Base-by-base conservation (phyloP, 2,329 filamentous ascomycete genomes). In the Stachybotrys echinatus region DNA sequence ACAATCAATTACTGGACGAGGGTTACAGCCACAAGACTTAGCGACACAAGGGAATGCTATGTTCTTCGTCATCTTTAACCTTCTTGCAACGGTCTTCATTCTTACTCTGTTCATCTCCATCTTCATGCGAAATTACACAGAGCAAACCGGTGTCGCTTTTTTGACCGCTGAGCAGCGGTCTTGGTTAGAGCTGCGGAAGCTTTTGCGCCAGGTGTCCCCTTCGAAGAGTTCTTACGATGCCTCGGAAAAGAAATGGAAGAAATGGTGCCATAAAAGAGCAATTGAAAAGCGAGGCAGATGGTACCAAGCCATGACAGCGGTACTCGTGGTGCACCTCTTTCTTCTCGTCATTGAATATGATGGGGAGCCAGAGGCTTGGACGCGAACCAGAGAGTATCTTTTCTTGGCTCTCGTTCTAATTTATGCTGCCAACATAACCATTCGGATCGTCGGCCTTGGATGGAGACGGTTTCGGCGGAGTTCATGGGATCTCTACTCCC, bases 51-150 rank as follows among this genome's bases (percentile, higher is more conserved):
- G 87, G 39, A 97, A 99, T 57, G 92, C 89, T 1, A 68, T 97
- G 34, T 99, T 96, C 75, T 96, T 99, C 65, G 83, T 99, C 50
- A 78, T 92, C 5, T 99, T 97, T 83, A 99, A 99, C 70, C 81
- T 99, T 65, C 79, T 99, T 60, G 91, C 91, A 27, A 94, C 94
- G 0, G 92, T 99, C 55, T 99, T 99, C 70, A 88, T 99, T 54
- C 78, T 99, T 63, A 99, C 94, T 1, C 75, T 99, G 63, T 99
- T 99, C 68, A 95, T 99, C 45, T 97, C 94, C 50, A 94, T 99
- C 53, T 99, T 99, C 68, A 99, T 99, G 94, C 89, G 94, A 53
- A 99, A 96, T 67, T 99, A 99, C 69, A 99, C 94, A 0, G 94
- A 99, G 69, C 92, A 97, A 69, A 99, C 94, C 0, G 94, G 94